Evolutionary conservation across 345 rosid genomes (phyloP).

Genomic region (Gossypium stocksii): DNA sequence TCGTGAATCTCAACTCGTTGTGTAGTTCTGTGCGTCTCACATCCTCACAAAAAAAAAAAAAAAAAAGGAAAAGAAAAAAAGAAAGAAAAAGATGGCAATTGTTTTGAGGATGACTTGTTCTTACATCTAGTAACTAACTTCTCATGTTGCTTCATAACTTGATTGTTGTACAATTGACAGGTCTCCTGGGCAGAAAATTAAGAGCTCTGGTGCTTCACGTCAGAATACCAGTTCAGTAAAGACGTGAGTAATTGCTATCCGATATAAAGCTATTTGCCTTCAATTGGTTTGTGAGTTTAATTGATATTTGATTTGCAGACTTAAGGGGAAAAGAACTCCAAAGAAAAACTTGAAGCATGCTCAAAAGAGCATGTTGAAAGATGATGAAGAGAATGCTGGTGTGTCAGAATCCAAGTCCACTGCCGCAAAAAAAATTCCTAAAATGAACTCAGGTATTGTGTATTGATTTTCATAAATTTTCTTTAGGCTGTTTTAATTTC

Average conservation of each 20-base stretch:
- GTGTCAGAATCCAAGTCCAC: slow-evolving; percentile 36
- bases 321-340: slow-evolving; percentile 80
- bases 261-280: neutral
- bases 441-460: slow-evolving; percentile 37
- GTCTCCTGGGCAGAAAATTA: slow-evolving; percentile 42
- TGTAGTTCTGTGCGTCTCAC: neutral
- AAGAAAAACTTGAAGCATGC: slow-evolving; percentile 48
- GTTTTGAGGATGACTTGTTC: neutral
- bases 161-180: slow-evolving; percentile 48
- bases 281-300: slow-evolving; percentile 10
- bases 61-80: no score
- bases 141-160: slow-evolving; percentile 13
- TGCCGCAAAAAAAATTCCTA: slow-evolving; percentile 21
- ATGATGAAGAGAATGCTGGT: slow-evolving; percentile 41
- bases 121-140: slow-evolving; percentile 1
- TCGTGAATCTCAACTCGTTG: neutral
- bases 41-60: neutral
- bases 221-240: slow-evolving; percentile 40
- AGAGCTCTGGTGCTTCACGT: slow-evolving; percentile 30
- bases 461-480: neutral
- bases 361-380: slow-evolving; percentile 20
- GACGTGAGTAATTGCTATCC: slow-evolving; percentile 41
- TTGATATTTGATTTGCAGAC: slow-evolving; percentile 34
- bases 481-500: neutral
- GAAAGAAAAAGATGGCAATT: neutral